Evolutionary conservation across 2,329 filamentous ascomycete genomes (phyloP).

Genomic region (Ceratocystis cubensis): DNA sequence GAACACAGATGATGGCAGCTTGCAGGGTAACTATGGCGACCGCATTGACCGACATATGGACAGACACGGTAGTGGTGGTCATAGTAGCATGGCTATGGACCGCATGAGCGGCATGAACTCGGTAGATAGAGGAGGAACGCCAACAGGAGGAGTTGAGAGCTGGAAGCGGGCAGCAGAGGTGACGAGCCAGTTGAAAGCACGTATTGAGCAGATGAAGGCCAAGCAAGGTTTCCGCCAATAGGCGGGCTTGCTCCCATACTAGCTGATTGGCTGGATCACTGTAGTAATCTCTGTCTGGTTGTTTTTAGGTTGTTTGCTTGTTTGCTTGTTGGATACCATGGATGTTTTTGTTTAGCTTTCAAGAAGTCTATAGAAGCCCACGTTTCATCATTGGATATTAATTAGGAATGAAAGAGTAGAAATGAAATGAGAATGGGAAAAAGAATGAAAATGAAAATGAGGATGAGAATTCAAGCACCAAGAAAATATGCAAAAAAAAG

Average conservation of each 20-base stretch:
- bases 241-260: background rate
- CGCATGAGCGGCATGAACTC: slow-evolving; percentile 9
- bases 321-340: slow-evolving; percentile 9
- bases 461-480: no score
- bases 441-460: no score
- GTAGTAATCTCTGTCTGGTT: background rate
- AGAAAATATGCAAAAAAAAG: no score
- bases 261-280: background rate
- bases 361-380: slow-evolving; percentile 5
- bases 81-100: slow-evolving; percentile 5
- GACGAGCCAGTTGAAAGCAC: slow-evolving; percentile 89
- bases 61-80: background rate
- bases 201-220: slow-evolving; percentile 97
- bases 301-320: slow-evolving; percentile 4
- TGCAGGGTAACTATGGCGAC: slow-evolving; percentile 16
- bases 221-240: slow-evolving; percentile 24
- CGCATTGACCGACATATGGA: background rate
- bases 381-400: background rate
- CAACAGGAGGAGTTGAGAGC: slow-evolving; percentile 55
- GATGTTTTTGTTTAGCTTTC: background rate
- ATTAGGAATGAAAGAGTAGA: background rate
- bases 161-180: slow-evolving; percentile 97
- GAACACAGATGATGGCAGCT: slow-evolving; percentile 15
- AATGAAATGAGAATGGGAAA: no score
- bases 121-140: slow-evolving; percentile 9